Conservation (phyloP, 225 moss, liverwort and hornwort genomes). For the Bryoerythrophyllum caledonicum region DNA sequence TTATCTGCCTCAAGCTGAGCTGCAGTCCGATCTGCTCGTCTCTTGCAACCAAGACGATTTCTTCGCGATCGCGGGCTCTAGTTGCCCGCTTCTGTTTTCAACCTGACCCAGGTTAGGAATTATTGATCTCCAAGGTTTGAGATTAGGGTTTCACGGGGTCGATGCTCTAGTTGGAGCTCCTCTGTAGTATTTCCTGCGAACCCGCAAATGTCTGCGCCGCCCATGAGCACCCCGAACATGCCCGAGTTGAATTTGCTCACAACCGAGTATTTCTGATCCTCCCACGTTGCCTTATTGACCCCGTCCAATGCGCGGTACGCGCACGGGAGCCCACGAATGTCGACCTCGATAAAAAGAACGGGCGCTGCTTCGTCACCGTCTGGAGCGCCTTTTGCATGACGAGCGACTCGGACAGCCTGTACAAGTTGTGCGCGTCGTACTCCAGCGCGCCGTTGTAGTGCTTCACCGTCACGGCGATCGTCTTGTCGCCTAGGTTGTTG, state of each 20-base stretch:
- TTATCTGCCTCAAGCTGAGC: too few species aligned
- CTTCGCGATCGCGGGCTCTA: too few species aligned
- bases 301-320: slow-evolving; percentile 86
- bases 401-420: slow-evolving; percentile 69
- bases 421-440: slow-evolving; percentile 85
- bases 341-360: slow-evolving; percentile 74
- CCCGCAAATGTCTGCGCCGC: slow-evolving; percentile 83
- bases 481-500: slow-evolving; percentile 48
- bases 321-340: slow-evolving; percentile 80
- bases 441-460: slow-evolving; percentile 69
- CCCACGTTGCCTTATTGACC: slow-evolving; percentile 77
- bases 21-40: too few species aligned
- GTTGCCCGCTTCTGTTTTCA: too few species aligned
- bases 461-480: slow-evolving; percentile 62
- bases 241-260: slow-evolving; percentile 70
- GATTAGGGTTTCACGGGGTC: too few species aligned
- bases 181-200: slow-evolving; percentile 71
- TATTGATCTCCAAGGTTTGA: too few species aligned
- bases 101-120: too few species aligned
- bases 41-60: too few species aligned
- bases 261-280: slow-evolving; percentile 68
- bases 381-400: slow-evolving; percentile 58
- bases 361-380: slow-evolving; percentile 46
- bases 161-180: too few species aligned
- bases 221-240: slow-evolving; percentile 81